A percentile compares a stretch with the other conserved stretches of the same genome.
Evolutionary conservation across 2,329 filamentous ascomycete species (phyloP).

Genomic region (Ascochyta rabiei): DNA sequence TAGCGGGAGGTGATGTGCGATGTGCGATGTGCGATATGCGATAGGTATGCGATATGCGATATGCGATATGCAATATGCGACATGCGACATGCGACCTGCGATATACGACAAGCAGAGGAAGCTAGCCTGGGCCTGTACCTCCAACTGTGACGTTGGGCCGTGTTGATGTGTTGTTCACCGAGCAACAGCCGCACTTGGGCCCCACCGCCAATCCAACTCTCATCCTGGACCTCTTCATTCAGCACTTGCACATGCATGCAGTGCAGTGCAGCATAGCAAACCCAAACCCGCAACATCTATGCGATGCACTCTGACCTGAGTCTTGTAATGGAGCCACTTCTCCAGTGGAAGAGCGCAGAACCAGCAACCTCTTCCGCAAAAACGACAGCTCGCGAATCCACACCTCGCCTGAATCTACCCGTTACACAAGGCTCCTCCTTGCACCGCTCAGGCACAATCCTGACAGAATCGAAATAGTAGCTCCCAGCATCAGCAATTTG

Average conservation of each 20-base stretch:
- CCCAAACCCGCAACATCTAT: no score
- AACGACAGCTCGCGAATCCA: not conserved
- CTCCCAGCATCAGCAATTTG: not conserved
- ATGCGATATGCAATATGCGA: no score
- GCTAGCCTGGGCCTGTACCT: constrained; percentile 6
- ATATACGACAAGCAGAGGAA: not conserved
- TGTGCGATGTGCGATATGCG: no score
- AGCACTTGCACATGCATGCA: not conserved
- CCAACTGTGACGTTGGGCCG: constrained; percentile 9
- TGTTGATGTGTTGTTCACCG: constrained; percentile 3
- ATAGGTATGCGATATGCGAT: no score
- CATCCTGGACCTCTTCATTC: not conserved
- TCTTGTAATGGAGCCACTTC: no score
- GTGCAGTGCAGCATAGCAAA: no score
- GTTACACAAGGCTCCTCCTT: constrained; percentile 12
- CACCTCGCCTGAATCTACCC: not conserved
- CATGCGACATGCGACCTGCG: no score
- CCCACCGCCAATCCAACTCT: not conserved
- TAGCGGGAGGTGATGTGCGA: constrained; percentile 3
- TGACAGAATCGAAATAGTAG: not conserved
- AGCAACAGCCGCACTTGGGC: constrained; percentile 2
- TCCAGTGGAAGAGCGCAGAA: not conserved
- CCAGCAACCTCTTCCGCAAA: no score
- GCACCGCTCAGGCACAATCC: constrained; percentile 1
- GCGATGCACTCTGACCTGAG: no score